These are phyloP conservation scores for Marasmius oreades DNA, from an alignment of 1,284 basidiomycete species.

Conservation along the genomic window DNA sequence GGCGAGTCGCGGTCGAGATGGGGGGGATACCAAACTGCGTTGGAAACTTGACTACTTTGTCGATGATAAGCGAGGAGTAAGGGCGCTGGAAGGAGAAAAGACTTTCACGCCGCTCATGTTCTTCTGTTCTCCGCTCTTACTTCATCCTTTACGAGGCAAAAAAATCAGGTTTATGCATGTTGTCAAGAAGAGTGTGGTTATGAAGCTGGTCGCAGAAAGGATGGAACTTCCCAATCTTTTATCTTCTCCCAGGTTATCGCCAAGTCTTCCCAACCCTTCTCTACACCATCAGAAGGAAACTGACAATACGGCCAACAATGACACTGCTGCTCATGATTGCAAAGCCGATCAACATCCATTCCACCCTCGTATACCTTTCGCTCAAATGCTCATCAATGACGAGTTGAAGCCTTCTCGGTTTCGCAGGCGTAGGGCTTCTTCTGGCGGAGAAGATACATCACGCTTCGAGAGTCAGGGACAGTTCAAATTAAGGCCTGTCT, in stretches of 20 bases:
- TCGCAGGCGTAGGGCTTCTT: conserved; percentile 33
- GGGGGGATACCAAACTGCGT: conserved; percentile 38
- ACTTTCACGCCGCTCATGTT: conserved; percentile 67
- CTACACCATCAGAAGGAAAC: background rate
- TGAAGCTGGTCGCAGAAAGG: conserved; percentile 58
- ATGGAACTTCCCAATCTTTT: conserved; percentile 37
- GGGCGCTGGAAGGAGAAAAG: conserved; percentile 58
- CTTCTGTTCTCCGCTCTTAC: conserved; percentile 65
- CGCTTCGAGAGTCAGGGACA: background rate
- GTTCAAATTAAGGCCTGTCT: background rate
- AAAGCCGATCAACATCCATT: background rate
- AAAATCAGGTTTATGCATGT: conserved; percentile 65
- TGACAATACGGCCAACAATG: background rate
- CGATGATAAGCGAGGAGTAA: conserved; percentile 49
- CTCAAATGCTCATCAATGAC: background rate
- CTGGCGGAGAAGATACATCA: conserved; percentile 28
- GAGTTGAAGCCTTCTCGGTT: background rate
- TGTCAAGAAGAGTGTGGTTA: conserved; percentile 61
- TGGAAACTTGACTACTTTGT: conserved; percentile 82
- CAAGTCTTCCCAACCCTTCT: background rate
- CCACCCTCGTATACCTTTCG: background rate
- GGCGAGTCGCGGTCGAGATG: conserved; percentile 1
- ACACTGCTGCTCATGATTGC: background rate
- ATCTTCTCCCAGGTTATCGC: background rate
- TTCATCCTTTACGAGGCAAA: conserved; percentile 61